A percentile compares a stretch with the other conserved stretches of the same genome.
These are phyloP conservation scores for Austroboletus festivus DNA, from an alignment of 768 basidiomycete genomes.

Conservation along the genomic window DNA sequence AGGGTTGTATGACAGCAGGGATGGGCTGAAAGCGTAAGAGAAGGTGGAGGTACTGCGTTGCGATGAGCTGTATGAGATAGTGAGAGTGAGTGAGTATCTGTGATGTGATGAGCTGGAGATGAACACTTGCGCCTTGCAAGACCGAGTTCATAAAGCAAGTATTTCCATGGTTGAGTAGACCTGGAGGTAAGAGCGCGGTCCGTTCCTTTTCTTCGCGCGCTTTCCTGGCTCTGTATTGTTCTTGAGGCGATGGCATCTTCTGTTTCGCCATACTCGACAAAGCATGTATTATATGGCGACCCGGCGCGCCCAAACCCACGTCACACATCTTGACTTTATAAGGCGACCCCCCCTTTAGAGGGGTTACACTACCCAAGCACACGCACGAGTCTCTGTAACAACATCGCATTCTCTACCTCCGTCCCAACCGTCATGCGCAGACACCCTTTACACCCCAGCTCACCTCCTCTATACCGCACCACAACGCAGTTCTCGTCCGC, in stretches of 20 bases:
- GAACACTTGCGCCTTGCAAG: conserved; percentile 59
- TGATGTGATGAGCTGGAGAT: too few species aligned
- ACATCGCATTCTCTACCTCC: conserved; percentile 66
- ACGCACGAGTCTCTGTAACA: conserved; percentile 54
- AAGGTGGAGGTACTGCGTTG: conserved; percentile 58
- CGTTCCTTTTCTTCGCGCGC: conserved; percentile 62
- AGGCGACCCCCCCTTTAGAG: conserved; percentile 4
- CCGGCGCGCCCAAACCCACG: too few species aligned
- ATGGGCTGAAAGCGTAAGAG: conserved; percentile 55
- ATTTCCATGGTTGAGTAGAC: conserved; percentile 77
- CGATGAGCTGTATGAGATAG: conserved; percentile 52
- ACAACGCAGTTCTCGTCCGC: conserved; percentile 85
- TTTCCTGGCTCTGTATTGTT: conserved; percentile 55
- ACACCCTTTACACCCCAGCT: conserved; percentile 83
- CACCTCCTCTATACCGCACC: conserved; percentile 83
- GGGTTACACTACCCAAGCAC: conserved; percentile 19
- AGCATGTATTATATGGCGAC: too few species aligned
- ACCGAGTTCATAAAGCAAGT: conserved; percentile 98
- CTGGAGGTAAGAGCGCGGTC: conserved; percentile 63
- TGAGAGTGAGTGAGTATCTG: neutral
- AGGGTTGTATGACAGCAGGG: conserved; percentile 39
- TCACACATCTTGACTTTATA: too few species aligned
- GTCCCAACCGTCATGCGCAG: conserved; percentile 89
- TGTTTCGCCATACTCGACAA: conserved; percentile 56
- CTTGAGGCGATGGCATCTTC: conserved; percentile 59